Base-by-base conservation (phyloP, 805 yeast genomes). In the Jamesozyma rosinii region DNA sequence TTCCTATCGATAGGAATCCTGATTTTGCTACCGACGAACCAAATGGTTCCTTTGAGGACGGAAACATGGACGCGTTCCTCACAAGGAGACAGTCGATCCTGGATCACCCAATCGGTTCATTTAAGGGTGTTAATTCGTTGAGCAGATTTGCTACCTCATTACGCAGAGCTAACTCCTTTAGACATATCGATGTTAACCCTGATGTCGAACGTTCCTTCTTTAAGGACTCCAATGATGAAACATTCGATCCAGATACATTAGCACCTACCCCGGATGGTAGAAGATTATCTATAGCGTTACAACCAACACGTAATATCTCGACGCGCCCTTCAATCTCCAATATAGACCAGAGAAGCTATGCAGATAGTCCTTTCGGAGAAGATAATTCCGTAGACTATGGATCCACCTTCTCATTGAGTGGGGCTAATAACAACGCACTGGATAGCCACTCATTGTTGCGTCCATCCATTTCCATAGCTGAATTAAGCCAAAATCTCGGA, bases 121-220 rank as follows among this genome's bases (percentile, higher is more conserved):
- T 77, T 57, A 70, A 70, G 54, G 82, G 86, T 37, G 69, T 68
- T 19, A 83, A 83, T 62, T 82, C 92, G 1, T 59, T 86, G 35
- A 78, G 81, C 45, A 77, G 83, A 43, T 86, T 86, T 64, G 94
- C 94, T 1, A 76, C 84, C 13, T 85, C 95, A 0, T 77, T 73
- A 55, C 74, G 78, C 33, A 72, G 95, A 58, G 92, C 95, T 1
- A 90, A 84, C 58, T 76, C 87, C 2, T 77, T 83, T 50, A 75
- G 71, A 52, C 74, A 77, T 6, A 68, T 75, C 44, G 80, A 74
- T 43, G 64, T 72, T 1, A 51, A 61, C 31, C 46, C 65, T 3
- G 61, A 57, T 10, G 50, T 54, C 14, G 68, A 74, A 29, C 66
- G 94, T 50, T 79, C 88, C 0, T 84, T 74, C 49, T 81, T 84